A percentile compares a stretch with the other conserved stretches of the same genome.
Conservation (phyloP, 106 monocot species). For the Alisma plantagoaquatica region DNA sequence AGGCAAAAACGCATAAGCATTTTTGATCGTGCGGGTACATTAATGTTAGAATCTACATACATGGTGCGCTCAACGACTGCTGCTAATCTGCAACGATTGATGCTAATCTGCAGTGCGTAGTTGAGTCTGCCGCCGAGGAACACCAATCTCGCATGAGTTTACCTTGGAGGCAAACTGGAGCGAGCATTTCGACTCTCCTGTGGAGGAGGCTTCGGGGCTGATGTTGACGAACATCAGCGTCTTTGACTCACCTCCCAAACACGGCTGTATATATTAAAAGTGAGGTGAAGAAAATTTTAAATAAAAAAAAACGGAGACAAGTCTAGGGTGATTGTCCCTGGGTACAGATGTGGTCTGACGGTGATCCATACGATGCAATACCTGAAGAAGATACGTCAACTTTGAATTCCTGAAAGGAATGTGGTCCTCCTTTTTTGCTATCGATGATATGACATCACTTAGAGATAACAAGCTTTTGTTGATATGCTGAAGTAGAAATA, state of each 20-base stretch:
- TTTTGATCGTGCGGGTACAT: too few relatives aligned
- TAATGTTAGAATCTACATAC: too few relatives aligned
- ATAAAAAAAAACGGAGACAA: not conserved
- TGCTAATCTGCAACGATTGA: too few relatives aligned
- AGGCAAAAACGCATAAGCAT: too few relatives aligned
- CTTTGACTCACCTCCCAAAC: slow-evolving; percentile 87
- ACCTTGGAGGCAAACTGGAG: slow-evolving; percentile 82
- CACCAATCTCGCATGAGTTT: slow-evolving; percentile 75
- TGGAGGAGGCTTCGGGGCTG: slow-evolving; percentile 54
- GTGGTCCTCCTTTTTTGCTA: slow-evolving; percentile 87
- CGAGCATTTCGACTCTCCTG: slow-evolving; percentile 67
- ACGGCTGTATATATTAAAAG: slow-evolving; percentile 68
- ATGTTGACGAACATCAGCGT: slow-evolving; percentile 96
- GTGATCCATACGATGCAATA: slow-evolving; percentile 1
- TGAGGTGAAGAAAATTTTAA: not conserved
- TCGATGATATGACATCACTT: slow-evolving; percentile 78
- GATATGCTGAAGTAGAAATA: slow-evolving; percentile 37
- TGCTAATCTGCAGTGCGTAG: too few relatives aligned
- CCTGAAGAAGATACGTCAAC: slow-evolving; percentile 85
- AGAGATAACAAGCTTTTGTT: slow-evolving; percentile 83
- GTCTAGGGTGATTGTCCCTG: too few relatives aligned
- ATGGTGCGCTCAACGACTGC: too few relatives aligned
- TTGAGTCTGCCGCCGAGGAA: slow-evolving; percentile 63
- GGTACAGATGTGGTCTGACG: not conserved
- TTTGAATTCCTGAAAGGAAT: slow-evolving; percentile 91